These are phyloP conservation scores for Acacia concinna DNA, from an alignment of 331 rosid species.

Conservation along the genomic window DNA sequence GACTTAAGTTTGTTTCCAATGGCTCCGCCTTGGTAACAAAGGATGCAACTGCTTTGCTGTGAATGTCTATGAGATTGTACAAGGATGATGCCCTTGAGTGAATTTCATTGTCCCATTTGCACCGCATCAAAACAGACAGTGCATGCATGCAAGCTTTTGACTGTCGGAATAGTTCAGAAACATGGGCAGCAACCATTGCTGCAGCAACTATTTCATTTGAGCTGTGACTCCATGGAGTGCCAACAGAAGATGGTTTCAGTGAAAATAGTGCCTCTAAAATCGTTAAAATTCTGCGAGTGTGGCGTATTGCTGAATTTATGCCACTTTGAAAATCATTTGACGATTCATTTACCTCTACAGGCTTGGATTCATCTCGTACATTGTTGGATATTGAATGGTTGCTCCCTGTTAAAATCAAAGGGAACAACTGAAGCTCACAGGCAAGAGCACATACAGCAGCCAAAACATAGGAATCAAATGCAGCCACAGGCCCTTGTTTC, in stretches of 20 bases:
- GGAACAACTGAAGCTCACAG: slow-evolving; percentile 91
- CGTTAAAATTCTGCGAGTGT: slow-evolving; percentile 82
- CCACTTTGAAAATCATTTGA: slow-evolving; percentile 60
- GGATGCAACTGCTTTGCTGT: slow-evolving; percentile 89
- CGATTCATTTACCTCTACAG: slow-evolving; percentile 60
- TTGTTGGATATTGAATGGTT: slow-evolving; percentile 50
- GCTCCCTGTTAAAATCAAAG: slow-evolving; percentile 59
- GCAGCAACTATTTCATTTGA: slow-evolving; percentile 98
- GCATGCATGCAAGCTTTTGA: slow-evolving; percentile 99
- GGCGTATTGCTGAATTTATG: slow-evolving; percentile 75
- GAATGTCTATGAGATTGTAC: slow-evolving; percentile 89
- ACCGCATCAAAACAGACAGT: slow-evolving; percentile 78
- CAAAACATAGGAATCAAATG: slow-evolving; percentile 93
- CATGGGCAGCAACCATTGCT: slow-evolving; percentile 99
- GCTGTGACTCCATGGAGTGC: slow-evolving; percentile 96
- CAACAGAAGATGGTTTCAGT: slow-evolving; percentile 91
- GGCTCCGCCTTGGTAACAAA: slow-evolving; percentile 90
- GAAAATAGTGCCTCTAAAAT: slow-evolving; percentile 92
- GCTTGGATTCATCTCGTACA: slow-evolving; percentile 47
- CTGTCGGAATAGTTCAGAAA: slow-evolving; percentile 86
- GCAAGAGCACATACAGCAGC: slow-evolving; percentile 98
- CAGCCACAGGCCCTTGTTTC: slow-evolving; percentile 91
- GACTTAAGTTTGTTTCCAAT: slow-evolving; percentile 71
- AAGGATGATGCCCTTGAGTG: slow-evolving; percentile 83
- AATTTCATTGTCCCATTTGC: slow-evolving; percentile 93